Conservation (phyloP, 1,139 yeast species). For the Magnusiomyces ingens region DNA sequence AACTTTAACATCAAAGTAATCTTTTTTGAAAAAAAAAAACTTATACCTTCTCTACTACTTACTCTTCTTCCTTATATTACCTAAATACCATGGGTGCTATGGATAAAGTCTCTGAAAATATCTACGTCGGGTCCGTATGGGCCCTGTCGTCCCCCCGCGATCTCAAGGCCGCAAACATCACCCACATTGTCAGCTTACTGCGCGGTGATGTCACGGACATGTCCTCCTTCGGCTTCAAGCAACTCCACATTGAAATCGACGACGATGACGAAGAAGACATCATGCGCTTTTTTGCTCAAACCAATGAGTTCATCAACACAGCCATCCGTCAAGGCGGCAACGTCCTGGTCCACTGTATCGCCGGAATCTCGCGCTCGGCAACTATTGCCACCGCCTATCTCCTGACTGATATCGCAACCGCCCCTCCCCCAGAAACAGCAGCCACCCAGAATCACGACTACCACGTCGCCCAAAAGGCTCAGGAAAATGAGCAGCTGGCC, state of each 20-base stretch:
- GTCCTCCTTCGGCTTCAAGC: slow-evolving; percentile 35
- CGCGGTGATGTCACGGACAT: slow-evolving; percentile 45
- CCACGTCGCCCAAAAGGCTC: background rate
- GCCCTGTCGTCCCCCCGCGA: slow-evolving; percentile 28
- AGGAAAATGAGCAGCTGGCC: slow-evolving; percentile 20
- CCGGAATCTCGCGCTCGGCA: slow-evolving; percentile 81
- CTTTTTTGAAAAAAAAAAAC: too few species aligned
- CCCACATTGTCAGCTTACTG: slow-evolving; percentile 63
- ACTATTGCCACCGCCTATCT: slow-evolving; percentile 68
- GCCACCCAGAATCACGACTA: background rate
- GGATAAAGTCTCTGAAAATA: slow-evolving; percentile 29
- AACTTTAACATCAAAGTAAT: too few species aligned
- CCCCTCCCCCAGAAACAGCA: background rate
- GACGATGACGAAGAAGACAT: slow-evolving; percentile 60
- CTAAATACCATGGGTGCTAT: slow-evolving; percentile 20
- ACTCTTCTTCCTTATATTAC: too few species aligned
- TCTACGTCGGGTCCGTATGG: slow-evolving; percentile 31
- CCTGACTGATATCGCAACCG: slow-evolving; percentile 40
- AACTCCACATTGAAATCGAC: slow-evolving; percentile 60
- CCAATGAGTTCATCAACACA: slow-evolving; percentile 59
- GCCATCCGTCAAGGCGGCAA: slow-evolving; percentile 41
- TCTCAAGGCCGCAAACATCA: slow-evolving; percentile 36
- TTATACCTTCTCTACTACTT: too few species aligned
- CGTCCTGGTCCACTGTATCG: slow-evolving; percentile 47
- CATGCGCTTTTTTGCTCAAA: slow-evolving; percentile 50